Evolutionary conservation across 1,284 basidiomycete species (phyloP).

Genomic region (Peniophora sp.): DNA sequence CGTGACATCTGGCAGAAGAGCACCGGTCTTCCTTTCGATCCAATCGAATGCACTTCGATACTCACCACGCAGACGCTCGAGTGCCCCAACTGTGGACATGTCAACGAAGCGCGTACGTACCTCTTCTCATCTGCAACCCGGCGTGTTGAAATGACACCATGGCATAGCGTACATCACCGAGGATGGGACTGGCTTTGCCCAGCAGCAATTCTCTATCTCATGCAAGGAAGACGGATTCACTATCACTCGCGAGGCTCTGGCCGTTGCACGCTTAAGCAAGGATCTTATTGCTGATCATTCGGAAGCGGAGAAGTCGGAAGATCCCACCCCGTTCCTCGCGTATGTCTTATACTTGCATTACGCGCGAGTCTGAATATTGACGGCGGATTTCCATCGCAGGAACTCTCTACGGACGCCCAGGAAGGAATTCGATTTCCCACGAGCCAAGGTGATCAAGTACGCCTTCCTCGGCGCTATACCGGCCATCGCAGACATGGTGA

Average conservation of each 20-base stretch:
- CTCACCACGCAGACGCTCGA: not conserved
- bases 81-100: not conserved
- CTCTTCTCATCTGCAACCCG: not conserved
- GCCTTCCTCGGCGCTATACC: conserved; percentile 11
- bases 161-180: conserved; percentile 23
- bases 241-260: conserved; percentile 27
- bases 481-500: not conserved
- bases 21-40: not conserved
- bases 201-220: conserved; percentile 21
- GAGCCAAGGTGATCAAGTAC: conserved; percentile 19
- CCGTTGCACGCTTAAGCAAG: conserved; percentile 24
- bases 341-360: conserved; percentile 5
- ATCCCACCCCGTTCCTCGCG: conserved; percentile 19
- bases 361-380: too few relatives aligned
- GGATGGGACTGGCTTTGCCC: conserved; percentile 29
- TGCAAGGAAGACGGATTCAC: conserved; percentile 21
- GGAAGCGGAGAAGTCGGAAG: conserved; percentile 6
- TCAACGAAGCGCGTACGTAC: not conserved
- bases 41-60: not conserved
- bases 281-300: conserved; percentile 20
- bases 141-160: not conserved
- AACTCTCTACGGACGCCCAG: conserved; percentile 22
- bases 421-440: conserved; percentile 14
- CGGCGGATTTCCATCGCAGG: conserved; percentile 3
- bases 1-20: not conserved